Conservation (phyloP, 805 yeast genomes). For the Hanseniaspora thailandica region DNA sequence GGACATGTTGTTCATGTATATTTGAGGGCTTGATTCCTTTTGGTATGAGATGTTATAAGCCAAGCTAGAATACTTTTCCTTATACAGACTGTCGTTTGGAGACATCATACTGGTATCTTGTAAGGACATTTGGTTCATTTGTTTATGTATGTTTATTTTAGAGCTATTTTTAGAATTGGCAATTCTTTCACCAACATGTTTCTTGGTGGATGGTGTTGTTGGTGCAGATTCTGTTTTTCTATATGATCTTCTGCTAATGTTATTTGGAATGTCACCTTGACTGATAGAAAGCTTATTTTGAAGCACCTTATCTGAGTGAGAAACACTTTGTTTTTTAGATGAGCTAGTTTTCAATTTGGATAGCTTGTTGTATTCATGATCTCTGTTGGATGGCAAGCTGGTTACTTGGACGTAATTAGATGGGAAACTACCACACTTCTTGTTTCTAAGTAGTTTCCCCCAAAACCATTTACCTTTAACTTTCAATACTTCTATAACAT, state of each 20-base stretch:
- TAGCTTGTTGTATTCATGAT: slow-evolving; percentile 16
- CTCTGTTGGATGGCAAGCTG: slow-evolving; percentile 26
- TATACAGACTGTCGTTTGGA: not conserved
- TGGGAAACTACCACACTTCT: slow-evolving; percentile 77
- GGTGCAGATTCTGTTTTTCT: slow-evolving; percentile 6
- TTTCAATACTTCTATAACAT: slow-evolving; percentile 69
- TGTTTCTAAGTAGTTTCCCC: slow-evolving; percentile 70
- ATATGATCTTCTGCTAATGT: not conserved
- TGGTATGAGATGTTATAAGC: slow-evolving; percentile 8
- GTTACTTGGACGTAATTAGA: slow-evolving; percentile 64
- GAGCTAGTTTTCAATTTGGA: not conserved
- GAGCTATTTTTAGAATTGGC: slow-evolving; percentile 1
- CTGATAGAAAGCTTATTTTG: not conserved
- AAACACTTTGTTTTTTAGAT: not conserved
- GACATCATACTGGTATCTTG: not conserved
- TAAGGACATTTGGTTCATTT: not conserved
- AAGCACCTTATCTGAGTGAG: not conserved
- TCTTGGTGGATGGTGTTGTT: slow-evolving; percentile 6
- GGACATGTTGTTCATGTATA: not conserved
- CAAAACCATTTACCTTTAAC: slow-evolving; percentile 92
- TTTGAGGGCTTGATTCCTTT: slow-evolving; percentile 1
- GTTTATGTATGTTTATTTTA: not conserved
- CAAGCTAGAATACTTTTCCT: slow-evolving; percentile 4
- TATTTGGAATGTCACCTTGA: not conserved
- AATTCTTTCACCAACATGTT: slow-evolving; percentile 8